Base-by-base conservation (phyloP, 106 monocot genomes). In the Dioscorea zingiberensis region DNA sequence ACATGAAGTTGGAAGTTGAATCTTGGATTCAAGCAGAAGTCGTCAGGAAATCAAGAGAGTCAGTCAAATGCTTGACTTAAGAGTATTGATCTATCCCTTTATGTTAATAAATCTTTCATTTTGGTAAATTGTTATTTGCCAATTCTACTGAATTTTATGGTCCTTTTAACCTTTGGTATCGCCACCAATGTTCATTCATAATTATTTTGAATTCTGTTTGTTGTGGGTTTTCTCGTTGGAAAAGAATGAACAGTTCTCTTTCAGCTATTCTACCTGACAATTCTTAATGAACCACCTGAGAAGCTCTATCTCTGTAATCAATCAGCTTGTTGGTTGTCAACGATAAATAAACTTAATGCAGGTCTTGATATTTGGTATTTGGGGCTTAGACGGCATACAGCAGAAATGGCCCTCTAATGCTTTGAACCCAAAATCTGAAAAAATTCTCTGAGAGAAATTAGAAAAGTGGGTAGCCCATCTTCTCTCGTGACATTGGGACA, bases 241-340 rank as follows among this genome's bases (percentile, higher is more conserved):
- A 25, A 23, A 57, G 7, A 21, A 57, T 57, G 16, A 22, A 59
- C 7, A 1, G 15, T 59, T 59, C 27, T 27, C 26, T 59, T 73
- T 65, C 51, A 63, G 32, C 8, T 54, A 54, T n/a, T 71, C 38
- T 38, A 38, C 38, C 38, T 88, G 58, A 66, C n/a, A n/a, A 71
- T 85, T 67, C 46, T 44, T 28, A 91, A 85, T 44, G 83, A 97
- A 74, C 83, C 88, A 47, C 67, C 77, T 63, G 95, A 97, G 58
- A 91, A 81, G 71, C 80, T 91, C 26, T 88, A 73, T 54, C 76
- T 97, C 7, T 97, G 95, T 91, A 91, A 91, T 71, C 95, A 91
- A 18, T 79, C 95, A 63, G 76, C 88, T 30, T 83, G 83, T 63
- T n/a, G n/a, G 55, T 28, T 13, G 66, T 77, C 13, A 83, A 65